Conservation (phyloP, 352 stramenopile genomes). For the Phytophthora boehmeriae region DNA sequence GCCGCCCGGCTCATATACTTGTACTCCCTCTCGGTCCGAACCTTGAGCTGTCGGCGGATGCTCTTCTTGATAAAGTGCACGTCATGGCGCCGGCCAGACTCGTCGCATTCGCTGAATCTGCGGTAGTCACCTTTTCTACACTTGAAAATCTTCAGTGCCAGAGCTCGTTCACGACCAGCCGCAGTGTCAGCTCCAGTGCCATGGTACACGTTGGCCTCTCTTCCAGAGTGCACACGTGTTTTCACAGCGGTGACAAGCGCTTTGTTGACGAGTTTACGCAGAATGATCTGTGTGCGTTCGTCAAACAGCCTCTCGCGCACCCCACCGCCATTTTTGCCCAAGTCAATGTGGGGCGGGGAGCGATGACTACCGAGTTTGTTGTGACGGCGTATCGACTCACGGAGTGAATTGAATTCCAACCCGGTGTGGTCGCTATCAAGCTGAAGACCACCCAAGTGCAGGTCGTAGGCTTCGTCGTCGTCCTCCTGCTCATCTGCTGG, state of each 20-base stretch:
- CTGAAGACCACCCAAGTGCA: too few relatives aligned
- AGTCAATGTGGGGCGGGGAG: slow-evolving; percentile 17
- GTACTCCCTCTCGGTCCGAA: slow-evolving; percentile 58
- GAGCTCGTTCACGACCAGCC: slow-evolving; percentile 24
- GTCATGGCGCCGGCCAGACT: slow-evolving; percentile 54
- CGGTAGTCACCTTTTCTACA: slow-evolving; percentile 52
- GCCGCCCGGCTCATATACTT: slow-evolving; percentile 41
- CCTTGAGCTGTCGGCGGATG: slow-evolving; percentile 64
- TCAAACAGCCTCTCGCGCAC: slow-evolving; percentile 60
- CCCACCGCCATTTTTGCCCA: slow-evolving; percentile 38
- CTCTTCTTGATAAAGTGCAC: slow-evolving; percentile 63
- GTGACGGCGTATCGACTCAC: slow-evolving; percentile 41
- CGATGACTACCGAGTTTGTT: slow-evolving; percentile 32
- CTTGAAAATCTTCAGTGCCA: slow-evolving; percentile 81
- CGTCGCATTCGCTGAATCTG: slow-evolving; percentile 53
- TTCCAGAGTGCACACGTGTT: slow-evolving; percentile 50
- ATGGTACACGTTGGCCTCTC: slow-evolving; percentile 59
- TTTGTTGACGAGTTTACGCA: slow-evolving; percentile 56
- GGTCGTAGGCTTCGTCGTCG: slow-evolving; percentile 7
- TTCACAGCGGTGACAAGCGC: slow-evolving; percentile 45
- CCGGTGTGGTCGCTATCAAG: slow-evolving; percentile 1
- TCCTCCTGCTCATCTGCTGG: slow-evolving; percentile 18
- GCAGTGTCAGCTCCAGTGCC: slow-evolving; percentile 36
- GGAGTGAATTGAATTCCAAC: slow-evolving; percentile 32
- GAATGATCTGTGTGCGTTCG: slow-evolving; percentile 45